Evolutionary conservation across 1,284 basidiomycete genomes (phyloP), one percentile per base, ranked within the genome.

Genomic region (Trametes pubescens): DNA sequence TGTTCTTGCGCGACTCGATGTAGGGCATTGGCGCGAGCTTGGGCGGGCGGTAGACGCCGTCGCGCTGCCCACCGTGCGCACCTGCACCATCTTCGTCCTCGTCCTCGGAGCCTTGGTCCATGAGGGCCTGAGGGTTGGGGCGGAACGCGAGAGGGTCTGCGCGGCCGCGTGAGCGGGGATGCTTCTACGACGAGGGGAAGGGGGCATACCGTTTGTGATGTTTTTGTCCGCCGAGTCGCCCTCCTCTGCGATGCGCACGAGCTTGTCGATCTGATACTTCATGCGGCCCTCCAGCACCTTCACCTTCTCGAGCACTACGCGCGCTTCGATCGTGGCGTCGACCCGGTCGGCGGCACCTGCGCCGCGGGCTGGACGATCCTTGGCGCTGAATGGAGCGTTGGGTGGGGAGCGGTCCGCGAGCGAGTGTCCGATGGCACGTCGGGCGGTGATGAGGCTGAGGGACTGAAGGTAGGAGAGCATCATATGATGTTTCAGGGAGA

Each of bases 211-310:
- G 70, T 95, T 89, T 13, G 85, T 78, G 21, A 85, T 79, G 58
- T 87, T 83, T 48, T 83, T 76, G 18, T 78, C 80, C n/a, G 81
- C 79, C 11, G 84, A 80, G 2, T 84, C 78, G 37, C 86, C 84
- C 59, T 90, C 87, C 37, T 81, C 77, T 0, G 93, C 91, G 5
- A 93, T 78, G 61, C 88, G 85, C 35, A 96, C 85, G 22, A 98
- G 86, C 76, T 99, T 98, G 72, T 98, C 96, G 72, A 99, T 94
- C 77, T 99, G 96, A 76, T 99, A 98, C 65, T 88, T 90, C 84
- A 99, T 91, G 72, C 93, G 90, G 59, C 83, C 84, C 77, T 99
- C 96, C 43, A 99, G 81, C 1, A 85, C 81, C 67, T 88, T 90
- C 55, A 89, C 82, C 77, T 94, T 94, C 74, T 95, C 93, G n/a